phyloP scores from a whole-genome alignment of 2,329 filamentous ascomycete species.

The Aspergillus caelatus region DNA sequence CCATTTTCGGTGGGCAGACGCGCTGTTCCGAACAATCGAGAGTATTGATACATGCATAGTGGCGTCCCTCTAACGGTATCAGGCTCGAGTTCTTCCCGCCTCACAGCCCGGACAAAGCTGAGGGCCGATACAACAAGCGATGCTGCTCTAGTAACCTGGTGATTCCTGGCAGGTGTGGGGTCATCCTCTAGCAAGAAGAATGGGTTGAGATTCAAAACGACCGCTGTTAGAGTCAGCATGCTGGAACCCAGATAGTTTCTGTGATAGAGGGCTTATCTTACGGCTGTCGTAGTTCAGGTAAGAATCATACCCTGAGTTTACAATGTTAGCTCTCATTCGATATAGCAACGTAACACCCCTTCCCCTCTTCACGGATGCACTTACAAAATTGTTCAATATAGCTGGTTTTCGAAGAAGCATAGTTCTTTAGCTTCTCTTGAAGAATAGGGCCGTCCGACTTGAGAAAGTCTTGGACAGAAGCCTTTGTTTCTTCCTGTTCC shows the following conservation, averaged over 20 bases:
- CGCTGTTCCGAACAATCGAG: constrained; percentile 89
- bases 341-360: too few relatives aligned
- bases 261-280: constrained; percentile 31
- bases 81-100: constrained; percentile 88
- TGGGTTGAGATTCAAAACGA: constrained; percentile 94
- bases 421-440: constrained; percentile 86
- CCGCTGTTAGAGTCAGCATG: constrained; percentile 52
- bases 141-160: constrained; percentile 92
- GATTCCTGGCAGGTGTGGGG: constrained; percentile 91
- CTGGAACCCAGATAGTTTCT: neutral
- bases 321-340: constrained; percentile 12
- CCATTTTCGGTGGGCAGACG: constrained; percentile 92
- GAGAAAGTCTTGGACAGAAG: constrained; percentile 81
- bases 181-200: constrained; percentile 98
- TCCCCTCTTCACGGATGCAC: constrained; percentile 38
- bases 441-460: constrained; percentile 78
- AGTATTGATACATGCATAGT: constrained; percentile 98
- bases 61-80: constrained; percentile 83
- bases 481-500: constrained; percentile 80
- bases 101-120: constrained; percentile 88
- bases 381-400: constrained; percentile 99
- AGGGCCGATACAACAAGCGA: constrained; percentile 88
- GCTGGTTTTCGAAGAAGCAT: constrained; percentile 86
- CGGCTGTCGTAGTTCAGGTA: constrained; percentile 97
- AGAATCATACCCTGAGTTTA: constrained; percentile 83